Base-by-base conservation (phyloP, 1,284 basidiomycete genomes). In the Singerocomus inundabilis region DNA sequence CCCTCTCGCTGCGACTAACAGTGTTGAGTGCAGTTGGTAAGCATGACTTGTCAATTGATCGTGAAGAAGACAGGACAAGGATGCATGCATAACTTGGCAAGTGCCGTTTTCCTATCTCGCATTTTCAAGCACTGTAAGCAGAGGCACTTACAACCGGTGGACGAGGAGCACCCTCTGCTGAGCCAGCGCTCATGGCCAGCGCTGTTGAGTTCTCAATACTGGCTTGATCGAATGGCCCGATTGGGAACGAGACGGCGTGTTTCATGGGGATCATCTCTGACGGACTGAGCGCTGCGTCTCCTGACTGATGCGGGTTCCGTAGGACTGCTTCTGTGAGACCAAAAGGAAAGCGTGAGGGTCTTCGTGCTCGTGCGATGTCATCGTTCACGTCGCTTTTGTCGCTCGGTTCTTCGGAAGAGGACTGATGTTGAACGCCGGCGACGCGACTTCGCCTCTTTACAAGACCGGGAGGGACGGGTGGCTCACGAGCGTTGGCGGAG, bases 381-480 rank as follows among this genome's bases (percentile, higher is more conserved):
- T 67, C 64, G 48, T 49, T 40, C 10, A 36, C 44, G 29, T 69
- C 63, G 39, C 62, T 66, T 33, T 36, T 57, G 43, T 65, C 63
- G 46, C 63, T 67, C 2, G 59, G 65, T 32, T 68, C 63, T 36
- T 63, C 63, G 25, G 65, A 64, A 5, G 58, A 57, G 24, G 58
- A 60, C 36, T 68, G 63, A 24, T 57, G 56, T 11, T 64, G 60
- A 3, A 66, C 30, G 18, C 58, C 53, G 8, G 54, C 21, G 47
- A 68, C 49, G 45, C 52, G 61, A 16, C 60, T 62, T 4, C 53
- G 54, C 16, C 64, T 46, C 41, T 69, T 64, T 21, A 60, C 64
- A 28, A 66, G 63, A 1, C 62, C 62, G 8, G 64, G 64, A 1
- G 64, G 64, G 1, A 66, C 62, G 21, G 64, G 64, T 0, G 64